Percentiles rank a stretch among this genome's conserved stretches.
These are phyloP conservation scores for Pythium graminicola DNA, from an alignment of 352 stramenopile species.

Conservation along the genomic window DNA sequence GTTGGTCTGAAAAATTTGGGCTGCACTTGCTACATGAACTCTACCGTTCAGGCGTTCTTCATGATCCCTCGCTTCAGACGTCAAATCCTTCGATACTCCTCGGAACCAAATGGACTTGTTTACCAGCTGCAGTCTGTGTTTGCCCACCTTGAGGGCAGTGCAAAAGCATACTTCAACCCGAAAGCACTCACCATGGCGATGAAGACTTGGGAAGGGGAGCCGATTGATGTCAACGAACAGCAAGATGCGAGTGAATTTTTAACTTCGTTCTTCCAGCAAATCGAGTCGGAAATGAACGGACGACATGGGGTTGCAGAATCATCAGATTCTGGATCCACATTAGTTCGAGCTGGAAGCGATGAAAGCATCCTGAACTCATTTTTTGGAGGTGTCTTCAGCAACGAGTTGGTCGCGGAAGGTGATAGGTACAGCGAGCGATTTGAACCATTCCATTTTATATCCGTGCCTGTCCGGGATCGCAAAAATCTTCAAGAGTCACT, in stretches of 20 bases:
- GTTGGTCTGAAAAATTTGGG: slow-evolving; percentile 96
- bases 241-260: slow-evolving; percentile 86
- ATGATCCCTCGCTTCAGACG: slow-evolving; percentile 58
- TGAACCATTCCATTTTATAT: slow-evolving; percentile 90
- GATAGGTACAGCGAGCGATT: slow-evolving; percentile 82
- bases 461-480: slow-evolving; percentile 80
- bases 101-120: slow-evolving; percentile 27
- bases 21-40: slow-evolving; percentile 99
- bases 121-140: slow-evolving; percentile 67
- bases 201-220: slow-evolving; percentile 59
- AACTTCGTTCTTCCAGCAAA: slow-evolving; percentile 60
- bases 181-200: slow-evolving; percentile 62
- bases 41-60: slow-evolving; percentile 95
- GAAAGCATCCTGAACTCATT: slow-evolving; percentile 83
- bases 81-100: slow-evolving; percentile 39
- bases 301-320: slow-evolving; percentile 32
- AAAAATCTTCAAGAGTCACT: slow-evolving; percentile 84
- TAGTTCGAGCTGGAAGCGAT: slow-evolving; percentile 56
- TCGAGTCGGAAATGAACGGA: slow-evolving; percentile 29
- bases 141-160: slow-evolving; percentile 39
- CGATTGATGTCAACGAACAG: slow-evolving; percentile 65
- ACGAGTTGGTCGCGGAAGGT: slow-evolving; percentile 87
- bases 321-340: slow-evolving; percentile 61
- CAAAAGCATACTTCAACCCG: slow-evolving; percentile 47
- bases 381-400: slow-evolving; percentile 89